phyloP scores from a whole-genome alignment of 2,329 filamentous ascomycete genomes.

The Coniella lustricola region DNA sequence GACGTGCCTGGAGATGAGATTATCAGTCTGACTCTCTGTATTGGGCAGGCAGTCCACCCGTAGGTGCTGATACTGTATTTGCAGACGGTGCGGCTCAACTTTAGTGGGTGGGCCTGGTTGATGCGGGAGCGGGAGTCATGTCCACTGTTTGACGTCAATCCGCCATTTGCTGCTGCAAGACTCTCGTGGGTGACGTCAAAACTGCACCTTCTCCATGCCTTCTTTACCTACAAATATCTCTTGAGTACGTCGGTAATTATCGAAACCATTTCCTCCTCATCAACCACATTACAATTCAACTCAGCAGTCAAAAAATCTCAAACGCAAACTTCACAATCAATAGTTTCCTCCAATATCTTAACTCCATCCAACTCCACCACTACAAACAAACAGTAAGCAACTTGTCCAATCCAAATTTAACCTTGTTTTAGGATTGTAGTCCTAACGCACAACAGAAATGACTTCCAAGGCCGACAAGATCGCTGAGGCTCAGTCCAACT shows the following conservation, averaged over 20 bases:
- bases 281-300: not conserved
- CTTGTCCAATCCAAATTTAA: no score
- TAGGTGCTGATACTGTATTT: no score
- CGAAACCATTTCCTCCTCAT: not conserved
- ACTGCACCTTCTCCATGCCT: not conserved
- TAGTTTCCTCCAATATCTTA: not conserved
- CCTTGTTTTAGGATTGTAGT: not conserved
- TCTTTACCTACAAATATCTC: slow-evolving; percentile 9
- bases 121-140: not conserved
- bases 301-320: no score
- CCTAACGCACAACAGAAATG: slow-evolving; percentile 25
- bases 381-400: slow-evolving; percentile 8
- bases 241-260: not conserved
- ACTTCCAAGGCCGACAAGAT: slow-evolving; percentile 58
- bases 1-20: slow-evolving; percentile 5
- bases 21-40: slow-evolving; percentile 1
- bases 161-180: not conserved
- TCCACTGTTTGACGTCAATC: slow-evolving; percentile 16
- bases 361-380: not conserved
- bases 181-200: slow-evolving; percentile 11
- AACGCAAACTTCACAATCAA: not conserved
- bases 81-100: slow-evolving; percentile 5
- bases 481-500: slow-evolving; percentile 60
- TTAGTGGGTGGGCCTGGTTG: not conserved
- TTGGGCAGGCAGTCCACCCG: slow-evolving; percentile 5